Conservation (phyloP, 129 eudicot species). For the sunflower (Helianthus annuus) region DNA sequence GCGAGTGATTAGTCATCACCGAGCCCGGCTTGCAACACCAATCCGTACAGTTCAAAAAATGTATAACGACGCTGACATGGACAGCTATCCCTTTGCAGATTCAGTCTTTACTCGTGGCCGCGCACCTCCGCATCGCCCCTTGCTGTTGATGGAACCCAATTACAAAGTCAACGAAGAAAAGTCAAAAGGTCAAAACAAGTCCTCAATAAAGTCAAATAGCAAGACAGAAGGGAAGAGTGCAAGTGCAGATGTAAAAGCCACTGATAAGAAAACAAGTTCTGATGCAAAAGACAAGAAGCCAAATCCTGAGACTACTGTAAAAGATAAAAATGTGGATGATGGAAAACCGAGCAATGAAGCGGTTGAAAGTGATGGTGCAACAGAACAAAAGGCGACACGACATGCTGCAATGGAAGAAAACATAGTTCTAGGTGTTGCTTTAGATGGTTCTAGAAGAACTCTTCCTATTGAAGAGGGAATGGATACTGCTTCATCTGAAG, state of each 20-base stretch:
- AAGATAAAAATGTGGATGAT: constrained; percentile 37
- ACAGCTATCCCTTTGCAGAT: constrained; percentile 66
- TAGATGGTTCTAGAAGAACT: constrained; percentile 91
- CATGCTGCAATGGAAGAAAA: constrained; percentile 68
- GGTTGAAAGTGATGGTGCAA: constrained; percentile 33
- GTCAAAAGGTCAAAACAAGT: constrained; percentile 59
- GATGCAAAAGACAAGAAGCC: constrained; percentile 41
- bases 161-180: constrained; percentile 79
- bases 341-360: constrained; percentile 35
- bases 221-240: constrained; percentile 41
- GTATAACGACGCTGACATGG: constrained; percentile 70
- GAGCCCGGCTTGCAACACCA: constrained; percentile 97
- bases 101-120: constrained; percentile 61
- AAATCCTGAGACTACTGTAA: constrained; percentile 17
- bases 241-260: constrained; percentile 33
- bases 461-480: constrained; percentile 85
- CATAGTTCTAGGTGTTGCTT: constrained; percentile 88
- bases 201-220: constrained; percentile 39
- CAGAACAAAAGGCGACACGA: constrained; percentile 42
- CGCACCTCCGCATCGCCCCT: constrained; percentile 58
- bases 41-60: constrained; percentile 89
- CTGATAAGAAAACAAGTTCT: constrained; percentile 30
- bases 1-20: constrained; percentile 85
- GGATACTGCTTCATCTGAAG: constrained; percentile 43
- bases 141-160: constrained; percentile 68